Evolutionary conservation across 176 grass and related monocot genomes (phyloP), one percentile per base, ranked within the genome.

Genomic region (Alopecurus myosuroides): DNA sequence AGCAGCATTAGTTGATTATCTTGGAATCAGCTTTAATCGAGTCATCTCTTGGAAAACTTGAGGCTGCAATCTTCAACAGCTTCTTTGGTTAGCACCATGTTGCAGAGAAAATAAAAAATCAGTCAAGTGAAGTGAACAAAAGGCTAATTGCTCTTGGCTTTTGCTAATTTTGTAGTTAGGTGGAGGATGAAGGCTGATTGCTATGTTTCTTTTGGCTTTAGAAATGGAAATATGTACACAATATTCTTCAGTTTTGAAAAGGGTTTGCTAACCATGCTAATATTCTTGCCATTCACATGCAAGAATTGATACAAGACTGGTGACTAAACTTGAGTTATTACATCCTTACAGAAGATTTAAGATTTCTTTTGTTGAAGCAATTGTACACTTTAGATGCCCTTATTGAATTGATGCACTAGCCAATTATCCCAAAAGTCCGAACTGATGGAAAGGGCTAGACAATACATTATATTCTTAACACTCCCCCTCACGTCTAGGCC

Each of bases 221-320:
- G 33, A 41, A 84, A 81, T 23, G 31, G 60, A 80, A 68, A 40
- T 36, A 11, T 15, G 42, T 81, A 39, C 46, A 76, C 29, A n/a
- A 13, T 33, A 28, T 65, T 90, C 67, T 80, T 68, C 23, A 52
- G 30, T 40, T 84, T 61, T 49, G 29, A 30, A 78, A 84, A 84
- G 48, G 76, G 19, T 67, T 70, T 44, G 25, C 56, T 74, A 33
- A 80, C 40, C 23, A 9, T 87, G 53, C 76, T 48, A 76, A 7
- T 49, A 49, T 75, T 58, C 49, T 67, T 75, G 67, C 31, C 58
- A 61, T 31, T 85, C 58, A 82, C 39, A 9, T 67, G 31, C 52
- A 76, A n/a, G 39, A 70, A 64, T 80, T 33, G 40, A 55, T 52
- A 51, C 71, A 52, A 60, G 49, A 30, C 4, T 77, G 88, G 30